Conservation (phyloP, 2,329 filamentous ascomycete genomes). For the Aspergillus pseudoviridinutans region DNA sequence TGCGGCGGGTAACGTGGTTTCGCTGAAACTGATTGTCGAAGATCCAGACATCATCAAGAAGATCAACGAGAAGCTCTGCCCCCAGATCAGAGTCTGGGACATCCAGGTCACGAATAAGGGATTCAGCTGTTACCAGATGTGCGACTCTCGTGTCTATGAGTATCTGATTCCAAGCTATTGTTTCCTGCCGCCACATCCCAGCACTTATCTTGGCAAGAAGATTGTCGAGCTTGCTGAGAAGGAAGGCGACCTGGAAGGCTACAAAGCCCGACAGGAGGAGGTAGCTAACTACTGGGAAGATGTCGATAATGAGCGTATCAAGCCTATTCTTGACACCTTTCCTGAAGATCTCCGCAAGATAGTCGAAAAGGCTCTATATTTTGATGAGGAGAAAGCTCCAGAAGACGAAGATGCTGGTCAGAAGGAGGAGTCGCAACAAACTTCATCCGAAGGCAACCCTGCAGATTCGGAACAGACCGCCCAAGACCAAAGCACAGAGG, state of each 20-base stretch:
- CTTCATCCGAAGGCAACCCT: conserved; percentile 10
- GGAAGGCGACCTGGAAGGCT: conserved; percentile 66
- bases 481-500: neutral
- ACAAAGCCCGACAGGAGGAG: conserved; percentile 67
- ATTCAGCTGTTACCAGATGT: conserved; percentile 92
- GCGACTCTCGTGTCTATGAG: conserved; percentile 95
- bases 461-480: neutral
- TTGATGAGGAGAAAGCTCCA: conserved; percentile 34
- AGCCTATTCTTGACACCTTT: conserved; percentile 55
- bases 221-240: conserved; percentile 74
- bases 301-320: conserved; percentile 75
- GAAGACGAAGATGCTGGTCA: conserved; percentile 16
- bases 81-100: conserved; percentile 93
- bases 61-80: conserved; percentile 80
- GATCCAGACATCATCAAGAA: conserved; percentile 81
- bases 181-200: conserved; percentile 86
- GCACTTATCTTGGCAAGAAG: conserved; percentile 78
- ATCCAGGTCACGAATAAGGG: conserved; percentile 82
- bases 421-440: conserved; percentile 14
- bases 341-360: conserved; percentile 40
- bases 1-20: conserved; percentile 91
- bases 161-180: conserved; percentile 93
- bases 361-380: conserved; percentile 39
- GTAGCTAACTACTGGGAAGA: conserved; percentile 77
- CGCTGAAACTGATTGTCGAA: conserved; percentile 91